phyloP scores from a whole-genome alignment of 257 asterid species.

The Ballota nigra region DNA sequence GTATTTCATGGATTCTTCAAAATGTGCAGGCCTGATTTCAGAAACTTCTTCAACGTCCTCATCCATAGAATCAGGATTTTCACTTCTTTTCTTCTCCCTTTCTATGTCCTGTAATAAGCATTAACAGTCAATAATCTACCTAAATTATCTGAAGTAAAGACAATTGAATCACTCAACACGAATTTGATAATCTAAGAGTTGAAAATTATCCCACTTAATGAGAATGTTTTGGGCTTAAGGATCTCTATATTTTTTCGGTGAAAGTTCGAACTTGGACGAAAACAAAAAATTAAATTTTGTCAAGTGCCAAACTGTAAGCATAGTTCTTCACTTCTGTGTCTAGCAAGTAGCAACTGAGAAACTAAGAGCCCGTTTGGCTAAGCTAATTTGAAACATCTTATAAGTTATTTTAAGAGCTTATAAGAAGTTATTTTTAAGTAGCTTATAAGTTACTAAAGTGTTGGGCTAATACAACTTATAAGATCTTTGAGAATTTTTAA shows the following conservation, averaged over 20 bases:
- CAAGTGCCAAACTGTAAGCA: neutral
- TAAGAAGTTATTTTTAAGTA: too few relatives aligned
- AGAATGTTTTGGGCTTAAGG: neutral
- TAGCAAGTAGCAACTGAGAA: neutral
- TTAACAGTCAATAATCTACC: neutral
- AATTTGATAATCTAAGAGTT: too few relatives aligned
- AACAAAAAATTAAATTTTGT: too few relatives aligned
- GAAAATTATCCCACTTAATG: neutral
- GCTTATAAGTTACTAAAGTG: too few relatives aligned
- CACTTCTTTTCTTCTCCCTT: conserved; percentile 42
- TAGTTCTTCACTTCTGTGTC: neutral
- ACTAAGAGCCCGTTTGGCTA: too few relatives aligned
- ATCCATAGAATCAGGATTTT: conserved; percentile 56
- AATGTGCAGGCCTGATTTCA: conserved; percentile 49
- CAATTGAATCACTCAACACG: neutral
- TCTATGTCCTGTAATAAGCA: conserved; percentile 47
- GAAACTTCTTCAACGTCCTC: conserved; percentile 48
- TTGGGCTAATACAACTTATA: too few relatives aligned
- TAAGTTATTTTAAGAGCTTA: too few relatives aligned
- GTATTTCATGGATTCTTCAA: conserved; percentile 57
- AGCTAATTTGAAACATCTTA: too few relatives aligned
- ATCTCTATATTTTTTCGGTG: neutral
- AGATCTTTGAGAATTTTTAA: too few relatives aligned
- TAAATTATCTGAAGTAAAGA: neutral
- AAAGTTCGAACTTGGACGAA: neutral